Percentiles rank a stretch among this genome's conserved stretches.
Conservation (phyloP, 306 rosid genomes). For the Ziziphus jujuba region DNA sequence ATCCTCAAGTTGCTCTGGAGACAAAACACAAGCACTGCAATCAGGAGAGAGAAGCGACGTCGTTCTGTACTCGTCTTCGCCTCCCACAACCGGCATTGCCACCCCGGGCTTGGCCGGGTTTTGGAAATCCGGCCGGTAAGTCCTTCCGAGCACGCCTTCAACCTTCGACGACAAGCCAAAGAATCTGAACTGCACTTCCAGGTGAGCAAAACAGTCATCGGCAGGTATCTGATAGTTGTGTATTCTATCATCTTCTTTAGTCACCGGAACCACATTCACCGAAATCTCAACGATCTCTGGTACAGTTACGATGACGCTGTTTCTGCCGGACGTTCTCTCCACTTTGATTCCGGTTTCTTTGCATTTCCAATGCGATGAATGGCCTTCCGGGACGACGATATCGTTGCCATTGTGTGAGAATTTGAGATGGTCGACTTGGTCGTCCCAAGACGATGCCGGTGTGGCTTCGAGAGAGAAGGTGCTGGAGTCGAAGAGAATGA, state of each 20-base stretch:
- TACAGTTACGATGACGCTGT: slow-evolving; percentile 49
- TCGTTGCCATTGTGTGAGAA: slow-evolving; percentile 50
- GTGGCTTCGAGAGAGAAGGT: slow-evolving; percentile 62
- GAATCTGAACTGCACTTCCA: slow-evolving; percentile 87
- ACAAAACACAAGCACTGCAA: slow-evolving; percentile 58
- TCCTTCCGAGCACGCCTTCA: slow-evolving; percentile 87
- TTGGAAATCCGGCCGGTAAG: slow-evolving; percentile 73
- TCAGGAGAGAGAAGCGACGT: slow-evolving; percentile 63
- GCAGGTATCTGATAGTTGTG: slow-evolving; percentile 72
- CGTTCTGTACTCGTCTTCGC: slow-evolving; percentile 72
- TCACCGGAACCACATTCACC: slow-evolving; percentile 70
- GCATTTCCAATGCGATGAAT: slow-evolving; percentile 52
- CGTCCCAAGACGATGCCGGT: slow-evolving; percentile 48
- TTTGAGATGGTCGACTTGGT: slow-evolving; percentile 49
- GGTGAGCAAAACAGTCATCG: slow-evolving; percentile 70
- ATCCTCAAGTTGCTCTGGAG: slow-evolving; percentile 20
- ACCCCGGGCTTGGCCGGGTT: slow-evolving; percentile 75
- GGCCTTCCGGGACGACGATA: slow-evolving; percentile 48
- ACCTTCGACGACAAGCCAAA: slow-evolving; percentile 54
- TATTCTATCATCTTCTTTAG: slow-evolving; percentile 70
- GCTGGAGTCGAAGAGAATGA: slow-evolving; percentile 51
- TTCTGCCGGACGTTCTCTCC: slow-evolving; percentile 63
- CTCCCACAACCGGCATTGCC: slow-evolving; percentile 84
- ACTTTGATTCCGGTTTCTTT: slow-evolving; percentile 38
- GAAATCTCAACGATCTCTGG: slow-evolving; percentile 60